A percentile compares a stretch with the other conserved stretches of the same genome.
Conservation (phyloP, 306 rosid genomes). For the Lathyrus oleraceus region DNA sequence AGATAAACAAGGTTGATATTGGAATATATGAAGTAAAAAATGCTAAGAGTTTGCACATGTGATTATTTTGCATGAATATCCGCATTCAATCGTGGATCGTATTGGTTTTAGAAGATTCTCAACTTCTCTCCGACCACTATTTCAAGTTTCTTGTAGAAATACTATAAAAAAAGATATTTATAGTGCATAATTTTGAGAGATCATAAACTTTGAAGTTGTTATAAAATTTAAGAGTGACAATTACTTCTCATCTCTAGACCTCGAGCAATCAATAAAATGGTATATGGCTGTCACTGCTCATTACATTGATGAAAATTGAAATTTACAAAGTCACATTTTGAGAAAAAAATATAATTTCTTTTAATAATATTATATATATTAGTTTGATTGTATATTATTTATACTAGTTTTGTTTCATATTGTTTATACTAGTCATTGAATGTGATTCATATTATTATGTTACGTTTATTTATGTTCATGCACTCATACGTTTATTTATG, state of each 20-base stretch:
- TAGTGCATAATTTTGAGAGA: neutral
- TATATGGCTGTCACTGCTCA: neutral
- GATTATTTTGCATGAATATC: neutral
- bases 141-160: neutral
- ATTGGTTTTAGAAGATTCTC: neutral
- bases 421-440: too few relatives aligned
- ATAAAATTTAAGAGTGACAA: neutral
- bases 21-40: neutral
- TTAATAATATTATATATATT: too few relatives aligned
- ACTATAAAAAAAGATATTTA: neutral
- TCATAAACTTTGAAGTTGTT: neutral
- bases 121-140: neutral
- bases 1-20: too few relatives aligned
- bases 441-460: too few relatives aligned
- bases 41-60: neutral
- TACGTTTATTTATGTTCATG: too few relatives aligned
- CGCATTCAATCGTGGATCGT: neutral
- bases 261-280: neutral
- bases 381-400: too few relatives aligned
- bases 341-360: too few relatives aligned
- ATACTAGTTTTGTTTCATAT: too few relatives aligned
- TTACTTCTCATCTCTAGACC: neutral
- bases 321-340: too few relatives aligned
- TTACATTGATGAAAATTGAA: neutral
- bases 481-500: too few relatives aligned